These are phyloP conservation scores for Spathaspora girioi DNA, from an alignment of 805 yeast genomes.

Conservation along the genomic window DNA sequence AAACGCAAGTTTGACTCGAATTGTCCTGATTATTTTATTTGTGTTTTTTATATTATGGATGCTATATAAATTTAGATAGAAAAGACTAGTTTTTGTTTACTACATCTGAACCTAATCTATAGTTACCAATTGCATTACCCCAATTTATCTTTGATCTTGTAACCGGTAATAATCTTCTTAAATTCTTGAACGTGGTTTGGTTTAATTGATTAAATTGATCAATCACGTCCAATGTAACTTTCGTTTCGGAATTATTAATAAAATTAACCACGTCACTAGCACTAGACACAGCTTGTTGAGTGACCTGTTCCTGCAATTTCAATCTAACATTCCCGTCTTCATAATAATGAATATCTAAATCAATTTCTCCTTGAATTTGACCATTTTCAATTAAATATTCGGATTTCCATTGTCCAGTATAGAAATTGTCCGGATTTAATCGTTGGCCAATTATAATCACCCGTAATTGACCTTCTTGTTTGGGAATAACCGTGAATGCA, in stretches of 20 bases:
- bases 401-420: slow-evolving; percentile 88
- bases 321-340: slow-evolving; percentile 95
- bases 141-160: slow-evolving; percentile 90
- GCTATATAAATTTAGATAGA: slow-evolving; percentile 27
- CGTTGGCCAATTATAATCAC: slow-evolving; percentile 69
- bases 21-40: slow-evolving; percentile 31
- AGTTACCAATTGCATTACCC: slow-evolving; percentile 91
- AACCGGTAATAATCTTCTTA: slow-evolving; percentile 89
- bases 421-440: slow-evolving; percentile 70
- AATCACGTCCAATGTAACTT: slow-evolving; percentile 57
- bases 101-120: slow-evolving; percentile 80
- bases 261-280: slow-evolving; percentile 35
- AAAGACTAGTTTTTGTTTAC: slow-evolving; percentile 31
- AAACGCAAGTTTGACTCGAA: slow-evolving; percentile 37
- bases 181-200: slow-evolving; percentile 74
- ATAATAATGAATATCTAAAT: slow-evolving; percentile 81
- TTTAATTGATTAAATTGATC: slow-evolving; percentile 67
- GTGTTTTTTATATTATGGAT: slow-evolving; percentile 37
- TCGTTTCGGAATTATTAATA: slow-evolving; percentile 56
- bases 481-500: slow-evolving; percentile 44
- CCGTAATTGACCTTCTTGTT: slow-evolving; percentile 26
- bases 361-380: slow-evolving; percentile 49
- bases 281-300: slow-evolving; percentile 11
- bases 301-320: slow-evolving; percentile 38
- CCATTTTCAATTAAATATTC: slow-evolving; percentile 46